These are phyloP conservation scores for Dioscorea cayenensis DNA, from an alignment of 116 monocot species.

Conservation along the genomic window DNA sequence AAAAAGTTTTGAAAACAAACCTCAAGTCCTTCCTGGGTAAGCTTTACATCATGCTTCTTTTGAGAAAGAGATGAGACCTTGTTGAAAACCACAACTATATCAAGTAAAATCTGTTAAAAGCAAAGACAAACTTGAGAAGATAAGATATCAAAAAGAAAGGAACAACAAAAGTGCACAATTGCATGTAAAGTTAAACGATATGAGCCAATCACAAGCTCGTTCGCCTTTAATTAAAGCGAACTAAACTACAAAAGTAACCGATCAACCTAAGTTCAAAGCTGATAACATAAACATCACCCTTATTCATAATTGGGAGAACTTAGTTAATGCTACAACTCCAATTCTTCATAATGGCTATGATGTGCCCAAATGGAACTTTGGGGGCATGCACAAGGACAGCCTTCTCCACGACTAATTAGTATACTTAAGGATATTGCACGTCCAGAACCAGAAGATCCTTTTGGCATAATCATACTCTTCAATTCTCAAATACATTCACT, in stretches of 20 bases:
- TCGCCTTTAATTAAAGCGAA: neutral
- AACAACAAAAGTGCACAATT: neutral
- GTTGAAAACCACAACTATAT: constrained; percentile 70
- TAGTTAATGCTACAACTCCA: too few relatives aligned
- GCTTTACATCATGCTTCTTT: constrained; percentile 58
- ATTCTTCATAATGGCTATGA: too few relatives aligned
- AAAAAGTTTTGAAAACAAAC: constrained; percentile 15
- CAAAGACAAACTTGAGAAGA: neutral
- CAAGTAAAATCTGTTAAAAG: constrained; percentile 55
- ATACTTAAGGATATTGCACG: too few relatives aligned
- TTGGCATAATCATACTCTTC: too few relatives aligned
- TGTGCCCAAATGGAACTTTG: too few relatives aligned
- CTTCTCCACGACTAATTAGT: too few relatives aligned
- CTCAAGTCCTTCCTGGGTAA: constrained; percentile 55
- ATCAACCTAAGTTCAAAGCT: too few relatives aligned
- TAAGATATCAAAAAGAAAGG: neutral
- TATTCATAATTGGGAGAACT: too few relatives aligned
- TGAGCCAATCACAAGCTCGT: neutral
- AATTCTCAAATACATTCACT: too few relatives aligned
- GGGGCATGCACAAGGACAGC: too few relatives aligned
- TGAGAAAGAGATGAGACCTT: constrained; percentile 47
- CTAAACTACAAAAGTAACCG: neutral
- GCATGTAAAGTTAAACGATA: neutral
- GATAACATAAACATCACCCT: too few relatives aligned
- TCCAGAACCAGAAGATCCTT: too few relatives aligned